phyloP scores from a whole-genome alignment of 306 rosid genomes.

The Quercus alba region DNA sequence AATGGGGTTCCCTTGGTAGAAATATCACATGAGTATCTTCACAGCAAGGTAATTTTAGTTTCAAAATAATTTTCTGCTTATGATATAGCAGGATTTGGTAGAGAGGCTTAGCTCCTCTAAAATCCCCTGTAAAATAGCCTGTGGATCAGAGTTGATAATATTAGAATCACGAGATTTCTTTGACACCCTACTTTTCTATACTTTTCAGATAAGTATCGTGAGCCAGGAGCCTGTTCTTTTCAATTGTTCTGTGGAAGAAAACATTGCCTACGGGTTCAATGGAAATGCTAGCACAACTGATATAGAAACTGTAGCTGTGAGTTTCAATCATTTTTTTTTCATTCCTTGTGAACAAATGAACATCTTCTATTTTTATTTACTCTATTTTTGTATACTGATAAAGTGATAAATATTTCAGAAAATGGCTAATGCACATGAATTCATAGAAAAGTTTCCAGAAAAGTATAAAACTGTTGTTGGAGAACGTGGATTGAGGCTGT shows the following conservation, averaged over 20 bases:
- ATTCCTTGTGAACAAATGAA: background rate
- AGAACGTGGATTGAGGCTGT: slow-evolving; percentile 65
- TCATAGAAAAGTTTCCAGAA: slow-evolving; percentile 59
- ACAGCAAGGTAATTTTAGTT: slow-evolving; percentile 55
- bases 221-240: slow-evolving; percentile 81
- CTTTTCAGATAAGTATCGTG: slow-evolving; percentile 67
- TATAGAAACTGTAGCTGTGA: slow-evolving; percentile 69
- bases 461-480: slow-evolving; percentile 62
- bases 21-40: slow-evolving; percentile 73
- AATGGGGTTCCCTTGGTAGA: slow-evolving; percentile 75
- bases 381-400: background rate
- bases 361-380: background rate
- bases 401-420: slow-evolving; percentile 31
- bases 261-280: slow-evolving; percentile 73
- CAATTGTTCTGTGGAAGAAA: slow-evolving; percentile 80
- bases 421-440: slow-evolving; percentile 78
- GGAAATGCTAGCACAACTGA: slow-evolving; percentile 49
- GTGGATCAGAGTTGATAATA: background rate
- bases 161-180: background rate
- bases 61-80: background rate
- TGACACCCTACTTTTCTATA: background rate
- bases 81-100: background rate
- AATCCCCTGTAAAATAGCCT: background rate
- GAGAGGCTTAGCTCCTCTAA: background rate
- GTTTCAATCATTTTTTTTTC: slow-evolving; percentile 10